Conservation (phyloP, 108 stramenopile genomes). For the Pseudonitzschia multistriata region DNA sequence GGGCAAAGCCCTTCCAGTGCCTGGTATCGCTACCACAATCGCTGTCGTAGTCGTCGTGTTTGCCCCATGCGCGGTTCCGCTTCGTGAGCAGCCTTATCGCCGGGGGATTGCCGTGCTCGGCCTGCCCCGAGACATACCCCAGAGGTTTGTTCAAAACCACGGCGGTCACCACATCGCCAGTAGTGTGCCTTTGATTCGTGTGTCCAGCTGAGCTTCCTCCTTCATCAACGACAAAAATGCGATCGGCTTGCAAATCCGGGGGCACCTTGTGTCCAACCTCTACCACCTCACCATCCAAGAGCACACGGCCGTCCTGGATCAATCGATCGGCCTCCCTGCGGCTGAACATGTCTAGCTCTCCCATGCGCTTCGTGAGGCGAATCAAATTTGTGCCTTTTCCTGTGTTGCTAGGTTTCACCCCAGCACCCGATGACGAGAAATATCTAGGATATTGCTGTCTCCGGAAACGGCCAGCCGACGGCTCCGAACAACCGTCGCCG, state of each 20-base stretch:
- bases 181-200: slow-evolving; percentile 9
- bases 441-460: no score
- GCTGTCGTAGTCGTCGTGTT: neutral
- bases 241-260: slow-evolving; percentile 6
- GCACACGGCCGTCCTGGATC: slow-evolving; percentile 39
- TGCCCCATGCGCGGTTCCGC: slow-evolving; percentile 21
- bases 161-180: slow-evolving; percentile 19
- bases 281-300: slow-evolving; percentile 44
- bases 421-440: neutral
- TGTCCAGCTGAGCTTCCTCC: slow-evolving; percentile 13
- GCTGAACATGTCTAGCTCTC: slow-evolving; percentile 64
- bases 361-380: slow-evolving; percentile 76
- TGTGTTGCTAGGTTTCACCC: neutral
- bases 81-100: slow-evolving; percentile 57
- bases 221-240: slow-evolving; percentile 4
- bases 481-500: no score
- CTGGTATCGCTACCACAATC: neutral
- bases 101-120: slow-evolving; percentile 55
- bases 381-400: slow-evolving; percentile 20
- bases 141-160: slow-evolving; percentile 81
- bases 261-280: slow-evolving; percentile 53
- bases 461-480: no score
- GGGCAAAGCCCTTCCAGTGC: slow-evolving; percentile 50
- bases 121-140: slow-evolving; percentile 76
- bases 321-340: slow-evolving; percentile 74